A percentile compares a stretch with the other conserved stretches of the same genome.
Conservation (phyloP, 495 filamentous ascomycete species). For the Penicillium manginii region DNA sequence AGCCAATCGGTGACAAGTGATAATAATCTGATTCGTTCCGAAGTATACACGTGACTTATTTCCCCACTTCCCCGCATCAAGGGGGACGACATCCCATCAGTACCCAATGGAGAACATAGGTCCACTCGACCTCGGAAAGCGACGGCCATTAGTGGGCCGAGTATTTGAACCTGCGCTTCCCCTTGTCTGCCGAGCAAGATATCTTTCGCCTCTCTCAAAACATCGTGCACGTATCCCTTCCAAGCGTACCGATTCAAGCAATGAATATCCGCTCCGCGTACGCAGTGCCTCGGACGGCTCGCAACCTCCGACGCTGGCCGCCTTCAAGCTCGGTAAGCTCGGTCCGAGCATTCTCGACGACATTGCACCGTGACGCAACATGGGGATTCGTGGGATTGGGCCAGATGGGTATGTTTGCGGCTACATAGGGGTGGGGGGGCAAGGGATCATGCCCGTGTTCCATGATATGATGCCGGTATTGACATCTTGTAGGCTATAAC, state of each 20-base stretch:
- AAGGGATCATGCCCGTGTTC: not conserved
- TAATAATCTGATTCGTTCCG: too few species aligned
- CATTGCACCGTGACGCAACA: constrained; percentile 57
- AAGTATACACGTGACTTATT: constrained; percentile 6
- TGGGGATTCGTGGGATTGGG: constrained; percentile 88
- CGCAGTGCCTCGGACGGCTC: constrained; percentile 20
- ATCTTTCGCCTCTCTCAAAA: not conserved
- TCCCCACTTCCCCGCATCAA: not conserved
- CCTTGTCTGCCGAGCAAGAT: not conserved
- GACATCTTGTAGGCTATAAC: constrained; percentile 61
- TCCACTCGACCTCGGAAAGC: not conserved
- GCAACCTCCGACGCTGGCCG: constrained; percentile 27
- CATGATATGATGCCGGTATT: not conserved
- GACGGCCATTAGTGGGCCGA: constrained; percentile 1
- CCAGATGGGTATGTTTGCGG: constrained; percentile 71
- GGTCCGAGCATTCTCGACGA: constrained; percentile 58
- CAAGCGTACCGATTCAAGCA: not conserved
- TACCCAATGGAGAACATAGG: too few species aligned
- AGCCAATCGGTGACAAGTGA: too few species aligned
- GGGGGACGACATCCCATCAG: too few species aligned
- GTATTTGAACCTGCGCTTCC: not conserved
- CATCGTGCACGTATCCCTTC: not conserved
- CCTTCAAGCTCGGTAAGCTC: constrained; percentile 12
- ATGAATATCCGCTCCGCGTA: constrained; percentile 26
- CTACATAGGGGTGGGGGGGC: not conserved